Percentiles rank a stretch among this genome's conserved stretches.
phyloP scores from a whole-genome alignment of 306 rosid genomes.

The Vigna nakashimae region DNA sequence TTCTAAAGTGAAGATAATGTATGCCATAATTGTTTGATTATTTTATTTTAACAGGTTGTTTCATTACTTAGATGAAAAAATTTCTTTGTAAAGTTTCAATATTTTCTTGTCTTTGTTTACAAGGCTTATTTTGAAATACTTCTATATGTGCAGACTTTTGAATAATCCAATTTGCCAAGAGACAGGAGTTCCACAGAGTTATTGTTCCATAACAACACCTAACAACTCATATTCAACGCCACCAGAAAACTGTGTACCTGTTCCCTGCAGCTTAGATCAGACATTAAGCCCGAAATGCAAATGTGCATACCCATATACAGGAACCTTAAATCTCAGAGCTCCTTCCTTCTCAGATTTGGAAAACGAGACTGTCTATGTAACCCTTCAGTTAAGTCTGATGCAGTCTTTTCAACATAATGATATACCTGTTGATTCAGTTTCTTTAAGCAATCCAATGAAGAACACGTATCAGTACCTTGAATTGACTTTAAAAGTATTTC shows the following conservation, averaged over 20 bases:
- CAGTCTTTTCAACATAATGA: neutral
- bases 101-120: slow-evolving; percentile 18
- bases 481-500: slow-evolving; percentile 58
- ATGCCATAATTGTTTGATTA: slow-evolving; percentile 20
- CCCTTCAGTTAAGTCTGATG: slow-evolving; percentile 46
- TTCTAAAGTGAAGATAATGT: slow-evolving; percentile 46
- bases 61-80: slow-evolving; percentile 7
- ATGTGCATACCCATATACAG: slow-evolving; percentile 74
- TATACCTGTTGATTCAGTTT: slow-evolving; percentile 60
- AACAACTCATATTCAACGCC: slow-evolving; percentile 42
- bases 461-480: slow-evolving; percentile 47
- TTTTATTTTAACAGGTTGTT: slow-evolving; percentile 25
- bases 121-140: slow-evolving; percentile 10
- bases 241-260: slow-evolving; percentile 48
- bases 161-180: slow-evolving; percentile 58
- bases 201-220: slow-evolving; percentile 50
- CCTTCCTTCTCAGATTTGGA: slow-evolving; percentile 61
- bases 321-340: slow-evolving; percentile 64
- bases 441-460: slow-evolving; percentile 46
- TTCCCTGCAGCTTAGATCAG: slow-evolving; percentile 48
- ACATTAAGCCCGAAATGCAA: slow-evolving; percentile 70
- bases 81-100: neutral
- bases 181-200: slow-evolving; percentile 26
- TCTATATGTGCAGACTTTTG: slow-evolving; percentile 57
- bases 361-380: slow-evolving; percentile 39